Conservation (phyloP, 73 alveolate species). For the Paramecium biaurelia region DNA sequence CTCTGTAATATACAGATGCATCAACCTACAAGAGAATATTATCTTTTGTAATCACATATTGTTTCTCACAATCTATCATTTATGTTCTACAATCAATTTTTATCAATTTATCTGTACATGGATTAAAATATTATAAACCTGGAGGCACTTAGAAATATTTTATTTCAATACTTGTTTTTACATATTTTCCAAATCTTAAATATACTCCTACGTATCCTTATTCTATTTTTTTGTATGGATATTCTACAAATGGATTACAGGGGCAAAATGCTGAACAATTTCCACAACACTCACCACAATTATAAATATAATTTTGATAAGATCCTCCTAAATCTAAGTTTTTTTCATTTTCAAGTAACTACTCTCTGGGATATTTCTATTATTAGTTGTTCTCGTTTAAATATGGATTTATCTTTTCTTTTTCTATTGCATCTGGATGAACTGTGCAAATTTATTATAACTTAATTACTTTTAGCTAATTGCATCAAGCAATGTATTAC, state of each 20-base stretch:
- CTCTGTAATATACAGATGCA: conserved; percentile 32
- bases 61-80: conserved; percentile 1
- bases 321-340: background rate
- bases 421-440: conserved; percentile 26
- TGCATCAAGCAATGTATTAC: background rate
- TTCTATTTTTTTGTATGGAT: background rate
- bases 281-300: conserved; percentile 22
- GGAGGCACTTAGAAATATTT: background rate
- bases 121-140: conserved; percentile 14
- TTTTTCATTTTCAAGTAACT: background rate
- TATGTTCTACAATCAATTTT: background rate
- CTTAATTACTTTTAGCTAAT: background rate
- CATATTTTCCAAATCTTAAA: conserved; percentile 26
- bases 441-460: background rate
- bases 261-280: background rate
- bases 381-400: background rate
- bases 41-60: conserved; percentile 2
- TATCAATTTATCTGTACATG: background rate
- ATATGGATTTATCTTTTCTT: background rate
- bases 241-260: background rate
- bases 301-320: background rate
- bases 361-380: background rate
- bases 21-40: background rate
- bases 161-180: background rate
- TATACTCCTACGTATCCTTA: background rate